Conservation (phyloP, 2,329 filamentous ascomycete genomes). For the Berkeleyomyces basicola region DNA sequence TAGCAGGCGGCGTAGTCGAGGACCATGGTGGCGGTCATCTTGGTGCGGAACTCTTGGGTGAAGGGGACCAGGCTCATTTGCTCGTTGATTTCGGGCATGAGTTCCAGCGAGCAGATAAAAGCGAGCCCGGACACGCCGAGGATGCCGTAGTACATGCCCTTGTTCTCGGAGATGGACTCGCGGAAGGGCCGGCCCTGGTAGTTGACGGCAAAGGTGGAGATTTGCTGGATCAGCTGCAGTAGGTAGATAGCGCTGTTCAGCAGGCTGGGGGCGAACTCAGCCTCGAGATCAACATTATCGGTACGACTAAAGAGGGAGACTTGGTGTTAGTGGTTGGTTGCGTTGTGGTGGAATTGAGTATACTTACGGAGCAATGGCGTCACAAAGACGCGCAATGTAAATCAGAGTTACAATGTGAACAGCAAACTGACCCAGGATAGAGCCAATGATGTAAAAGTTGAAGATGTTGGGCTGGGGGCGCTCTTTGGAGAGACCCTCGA, state of each 20-base stretch:
- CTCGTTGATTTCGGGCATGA: constrained; percentile 88
- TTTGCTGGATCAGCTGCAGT: constrained; percentile 93
- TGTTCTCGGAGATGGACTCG: constrained; percentile 87
- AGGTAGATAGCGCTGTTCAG: constrained; percentile 96
- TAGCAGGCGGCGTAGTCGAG: constrained; percentile 78
- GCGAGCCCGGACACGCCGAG: constrained; percentile 77
- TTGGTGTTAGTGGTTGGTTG: constrained; percentile 18
- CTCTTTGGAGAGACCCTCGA: constrained; percentile 91
- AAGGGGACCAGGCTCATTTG: constrained; percentile 88
- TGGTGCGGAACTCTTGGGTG: constrained; percentile 70
- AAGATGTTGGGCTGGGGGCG: constrained; percentile 97
- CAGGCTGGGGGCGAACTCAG: constrained; percentile 82
- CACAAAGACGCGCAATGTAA: constrained; percentile 82
- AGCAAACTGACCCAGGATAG: constrained; percentile 90
- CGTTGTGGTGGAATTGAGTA: neutral
- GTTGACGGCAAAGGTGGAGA: constrained; percentile 98
- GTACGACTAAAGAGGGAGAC: constrained; percentile 25
- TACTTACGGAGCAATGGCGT: constrained; percentile 67
- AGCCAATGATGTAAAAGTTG: constrained; percentile 97
- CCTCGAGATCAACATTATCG: constrained; percentile 68
- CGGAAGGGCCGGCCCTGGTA: constrained; percentile 98
- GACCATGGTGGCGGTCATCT: constrained; percentile 71
- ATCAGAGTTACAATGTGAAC: constrained; percentile 88
- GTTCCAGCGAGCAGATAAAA: constrained; percentile 87
- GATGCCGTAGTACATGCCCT: constrained; percentile 95